These are phyloP conservation scores for Astragalus membranaceus DNA, from an alignment of 306 rosid species.

Conservation along the genomic window DNA sequence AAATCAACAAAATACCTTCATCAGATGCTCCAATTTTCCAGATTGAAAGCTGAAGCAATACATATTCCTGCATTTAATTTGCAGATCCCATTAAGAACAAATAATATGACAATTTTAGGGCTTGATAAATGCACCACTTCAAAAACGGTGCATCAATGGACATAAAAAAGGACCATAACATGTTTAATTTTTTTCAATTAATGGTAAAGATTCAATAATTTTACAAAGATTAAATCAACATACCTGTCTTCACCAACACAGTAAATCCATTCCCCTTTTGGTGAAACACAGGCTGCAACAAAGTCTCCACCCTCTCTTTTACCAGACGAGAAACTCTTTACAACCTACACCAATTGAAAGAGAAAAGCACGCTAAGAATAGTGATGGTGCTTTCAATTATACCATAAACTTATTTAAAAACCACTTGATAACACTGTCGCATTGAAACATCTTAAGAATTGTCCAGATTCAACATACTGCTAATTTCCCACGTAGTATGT, in stretches of 20 bases:
- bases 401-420: not conserved
- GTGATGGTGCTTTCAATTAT: not conserved
- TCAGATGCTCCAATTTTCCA: conserved; percentile 93
- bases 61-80: conserved; percentile 61
- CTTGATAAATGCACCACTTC: too few species aligned
- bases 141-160: too few species aligned
- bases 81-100: conserved; percentile 1
- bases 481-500: not conserved
- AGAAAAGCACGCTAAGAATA: not conserved
- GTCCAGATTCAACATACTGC: not conserved
- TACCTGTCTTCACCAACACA: conserved; percentile 99
- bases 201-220: too few species aligned
- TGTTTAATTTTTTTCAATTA: too few species aligned
- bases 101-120: conserved; percentile 3
- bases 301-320: conserved; percentile 99
- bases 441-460: not conserved
- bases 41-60: conserved; percentile 97
- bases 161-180: too few species aligned
- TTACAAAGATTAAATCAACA: not conserved
- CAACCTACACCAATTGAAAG: conserved; percentile 53
- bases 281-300: conserved; percentile 85
- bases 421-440: not conserved
- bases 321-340: conserved; percentile 98
- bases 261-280: conserved; percentile 99
- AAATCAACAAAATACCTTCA: conserved; percentile 64